A percentile compares a stretch with the other conserved stretches of the same genome.
phyloP scores from a whole-genome alignment of 208 protist species.

The Zelonia costaricensis region DNA sequence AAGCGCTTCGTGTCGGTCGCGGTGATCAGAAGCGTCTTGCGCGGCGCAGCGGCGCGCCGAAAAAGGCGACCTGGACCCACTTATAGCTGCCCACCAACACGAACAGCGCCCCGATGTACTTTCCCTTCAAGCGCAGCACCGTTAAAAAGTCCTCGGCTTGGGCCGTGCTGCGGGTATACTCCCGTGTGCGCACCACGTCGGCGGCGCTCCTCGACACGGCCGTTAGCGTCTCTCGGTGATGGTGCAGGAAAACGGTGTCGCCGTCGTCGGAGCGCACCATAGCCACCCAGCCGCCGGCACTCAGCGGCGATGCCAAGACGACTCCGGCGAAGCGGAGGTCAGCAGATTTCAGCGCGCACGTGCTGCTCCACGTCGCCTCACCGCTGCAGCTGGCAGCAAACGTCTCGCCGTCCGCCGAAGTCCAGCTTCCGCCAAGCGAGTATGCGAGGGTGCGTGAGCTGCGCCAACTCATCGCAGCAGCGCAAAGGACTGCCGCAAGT shows the following conservation, averaged over 20 bases:
- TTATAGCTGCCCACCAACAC: constrained; percentile 54
- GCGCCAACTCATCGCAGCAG: constrained; percentile 40
- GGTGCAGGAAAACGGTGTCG: constrained; percentile 6
- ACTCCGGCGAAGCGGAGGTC: constrained; percentile 5
- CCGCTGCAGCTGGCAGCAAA: constrained; percentile 12
- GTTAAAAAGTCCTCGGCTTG: constrained; percentile 4
- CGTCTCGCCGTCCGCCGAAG: constrained; percentile 12
- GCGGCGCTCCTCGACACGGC: background rate
- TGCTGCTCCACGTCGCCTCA: constrained; percentile 8
- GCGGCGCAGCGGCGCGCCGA: constrained; percentile 11
- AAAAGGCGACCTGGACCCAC: constrained; percentile 30
- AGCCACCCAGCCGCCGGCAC: constrained; percentile 26
- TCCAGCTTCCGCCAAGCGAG: constrained; percentile 30
- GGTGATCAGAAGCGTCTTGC: constrained; percentile 25
- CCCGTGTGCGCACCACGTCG: background rate
- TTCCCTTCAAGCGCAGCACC: constrained; percentile 31
- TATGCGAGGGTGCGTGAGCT: constrained; percentile 35
- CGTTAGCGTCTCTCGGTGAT: constrained; percentile 4
- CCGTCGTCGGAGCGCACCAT: background rate
- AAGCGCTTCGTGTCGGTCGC: no score
- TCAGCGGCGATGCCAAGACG: constrained; percentile 20
- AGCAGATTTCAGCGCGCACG: constrained; percentile 13
- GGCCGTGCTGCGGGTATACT: constrained; percentile 6
- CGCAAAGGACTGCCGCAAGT: constrained; percentile 27
- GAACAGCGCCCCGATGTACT: constrained; percentile 56